Evolutionary conservation across 1,284 basidiomycete genomes (phyloP).

Genomic region (Ganoderma sp.): DNA sequence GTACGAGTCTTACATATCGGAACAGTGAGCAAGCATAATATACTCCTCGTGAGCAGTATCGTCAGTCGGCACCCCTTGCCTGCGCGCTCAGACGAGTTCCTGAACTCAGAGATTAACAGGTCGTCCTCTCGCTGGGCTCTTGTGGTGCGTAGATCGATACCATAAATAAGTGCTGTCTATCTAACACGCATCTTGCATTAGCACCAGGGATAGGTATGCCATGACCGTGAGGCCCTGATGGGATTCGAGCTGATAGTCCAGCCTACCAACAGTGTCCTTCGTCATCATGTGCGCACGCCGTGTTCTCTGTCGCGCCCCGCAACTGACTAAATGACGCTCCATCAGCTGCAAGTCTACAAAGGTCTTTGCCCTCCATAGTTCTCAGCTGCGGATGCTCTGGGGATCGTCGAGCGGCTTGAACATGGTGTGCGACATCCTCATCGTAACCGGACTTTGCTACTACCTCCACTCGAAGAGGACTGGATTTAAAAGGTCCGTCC

Average conservation of each 20-base stretch:
- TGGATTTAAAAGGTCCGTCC: slow-evolving; percentile 1
- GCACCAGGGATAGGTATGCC: background rate
- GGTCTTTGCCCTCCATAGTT: background rate
- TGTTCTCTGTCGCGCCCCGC: background rate
- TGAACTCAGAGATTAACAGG: background rate
- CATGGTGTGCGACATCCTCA: background rate
- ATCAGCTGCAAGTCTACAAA: background rate
- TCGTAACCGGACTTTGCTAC: slow-evolving; percentile 6
- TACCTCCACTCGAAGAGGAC: background rate
- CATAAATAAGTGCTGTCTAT: background rate
- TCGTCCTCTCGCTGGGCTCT: background rate
- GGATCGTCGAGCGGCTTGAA: background rate
- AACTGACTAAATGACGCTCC: background rate
- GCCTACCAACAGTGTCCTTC: background rate
- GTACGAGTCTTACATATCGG: background rate
- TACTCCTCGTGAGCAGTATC: background rate
- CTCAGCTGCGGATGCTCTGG: background rate
- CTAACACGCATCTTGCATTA: background rate
- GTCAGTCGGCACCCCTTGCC: background rate
- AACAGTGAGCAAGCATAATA: background rate
- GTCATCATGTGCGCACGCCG: background rate
- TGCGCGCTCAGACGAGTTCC: background rate
- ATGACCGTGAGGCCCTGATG: no score
- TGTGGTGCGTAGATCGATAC: background rate
- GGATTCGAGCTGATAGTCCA: background rate